Evolutionary conservation across 495 filamentous ascomycete genomes (phyloP).

Genomic region (Penicillium riverlandense): DNA sequence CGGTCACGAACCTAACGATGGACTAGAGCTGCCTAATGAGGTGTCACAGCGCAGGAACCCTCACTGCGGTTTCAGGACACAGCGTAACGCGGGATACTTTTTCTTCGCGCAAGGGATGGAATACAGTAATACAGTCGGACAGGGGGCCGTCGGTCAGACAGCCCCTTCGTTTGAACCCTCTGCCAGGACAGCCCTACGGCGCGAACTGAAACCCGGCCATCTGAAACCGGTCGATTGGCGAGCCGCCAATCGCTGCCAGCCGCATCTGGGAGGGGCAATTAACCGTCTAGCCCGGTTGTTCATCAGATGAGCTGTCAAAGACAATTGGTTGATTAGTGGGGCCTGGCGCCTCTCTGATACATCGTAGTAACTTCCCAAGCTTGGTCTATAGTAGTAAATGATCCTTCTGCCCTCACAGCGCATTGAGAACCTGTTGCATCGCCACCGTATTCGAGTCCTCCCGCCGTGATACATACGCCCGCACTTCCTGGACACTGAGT

Average conservation of each 20-base stretch:
- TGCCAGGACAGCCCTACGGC: neutral
- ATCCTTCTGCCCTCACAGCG: conserved; percentile 27
- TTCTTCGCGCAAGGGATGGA: too few relatives aligned
- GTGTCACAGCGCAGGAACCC: too few relatives aligned
- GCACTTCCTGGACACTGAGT: conserved; percentile 64
- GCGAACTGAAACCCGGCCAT: conserved; percentile 9
- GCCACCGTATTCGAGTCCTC: conserved; percentile 77
- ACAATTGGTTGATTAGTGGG: neutral
- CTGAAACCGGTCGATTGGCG: conserved; percentile 5
- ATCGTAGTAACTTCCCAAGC: neutral
- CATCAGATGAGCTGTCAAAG: neutral
- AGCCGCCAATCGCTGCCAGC: neutral
- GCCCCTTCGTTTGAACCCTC: neutral
- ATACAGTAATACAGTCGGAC: too few relatives aligned
- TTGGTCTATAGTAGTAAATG: neutral
- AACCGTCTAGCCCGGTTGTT: neutral
- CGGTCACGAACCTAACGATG: too few relatives aligned
- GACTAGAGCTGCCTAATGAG: too few relatives aligned
- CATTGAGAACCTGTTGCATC: conserved; percentile 70
- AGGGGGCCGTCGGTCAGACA: too few relatives aligned
- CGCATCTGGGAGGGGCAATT: neutral
- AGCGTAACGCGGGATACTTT: too few relatives aligned
- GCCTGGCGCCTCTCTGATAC: too few relatives aligned
- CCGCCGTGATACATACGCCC: conserved; percentile 70
- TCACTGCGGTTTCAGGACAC: too few relatives aligned